These are phyloP conservation scores for Hydnum rufescens DNA, from an alignment of 768 basidiomycete species.

Conservation along the genomic window DNA sequence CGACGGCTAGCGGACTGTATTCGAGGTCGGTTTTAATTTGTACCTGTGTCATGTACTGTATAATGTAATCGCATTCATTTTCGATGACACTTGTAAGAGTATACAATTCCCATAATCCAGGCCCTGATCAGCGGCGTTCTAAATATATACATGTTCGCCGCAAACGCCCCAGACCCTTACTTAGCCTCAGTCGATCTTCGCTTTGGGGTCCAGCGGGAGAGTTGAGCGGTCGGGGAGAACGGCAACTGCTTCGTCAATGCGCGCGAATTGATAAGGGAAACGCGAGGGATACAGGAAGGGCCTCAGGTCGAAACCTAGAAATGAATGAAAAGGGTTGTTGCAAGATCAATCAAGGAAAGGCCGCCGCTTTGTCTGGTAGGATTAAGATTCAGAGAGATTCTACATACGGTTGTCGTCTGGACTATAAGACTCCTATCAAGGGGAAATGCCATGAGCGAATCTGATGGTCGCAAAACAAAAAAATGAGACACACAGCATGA, in stretches of 20 bases:
- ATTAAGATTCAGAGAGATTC: background rate
- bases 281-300: constrained; percentile 91
- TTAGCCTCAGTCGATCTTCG: background rate
- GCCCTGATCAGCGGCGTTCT: too few species aligned
- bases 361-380: background rate
- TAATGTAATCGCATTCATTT: too few species aligned
- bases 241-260: constrained; percentile 77
- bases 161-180: too few species aligned
- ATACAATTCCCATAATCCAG: too few species aligned
- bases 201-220: background rate
- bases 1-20: too few species aligned
- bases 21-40: too few species aligned
- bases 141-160: too few species aligned
- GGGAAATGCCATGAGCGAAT: background rate
- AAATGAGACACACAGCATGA: constrained; percentile 49
- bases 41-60: too few species aligned
- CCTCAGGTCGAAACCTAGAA: constrained; percentile 74
- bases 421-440: constrained; percentile 69
- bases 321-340: background rate
- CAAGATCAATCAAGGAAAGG: constrained; percentile 2
- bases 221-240: constrained; percentile 48
- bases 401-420: constrained; percentile 85
- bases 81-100: too few species aligned
- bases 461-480: constrained; percentile 13
- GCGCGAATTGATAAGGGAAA: constrained; percentile 93